These are phyloP conservation scores for Quercus parvula DNA, from an alignment of 306 rosid genomes.

Conservation along the genomic window DNA sequence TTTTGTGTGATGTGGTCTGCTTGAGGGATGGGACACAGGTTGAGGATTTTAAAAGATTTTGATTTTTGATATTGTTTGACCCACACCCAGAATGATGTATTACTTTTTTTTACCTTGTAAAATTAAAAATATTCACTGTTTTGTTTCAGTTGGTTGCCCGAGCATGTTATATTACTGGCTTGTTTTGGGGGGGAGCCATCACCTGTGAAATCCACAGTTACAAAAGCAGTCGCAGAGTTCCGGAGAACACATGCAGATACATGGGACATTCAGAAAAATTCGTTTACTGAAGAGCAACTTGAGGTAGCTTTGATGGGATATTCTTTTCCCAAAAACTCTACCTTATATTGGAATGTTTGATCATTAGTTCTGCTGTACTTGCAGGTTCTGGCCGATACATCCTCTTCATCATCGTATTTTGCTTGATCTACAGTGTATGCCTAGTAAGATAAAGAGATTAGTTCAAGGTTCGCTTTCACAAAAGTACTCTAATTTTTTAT, in stretches of 20 bases:
- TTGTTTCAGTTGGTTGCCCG: constrained; percentile 85
- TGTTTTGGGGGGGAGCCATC: constrained; percentile 88
- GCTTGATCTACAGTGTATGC: constrained; percentile 58
- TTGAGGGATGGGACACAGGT: not conserved
- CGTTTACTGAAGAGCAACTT: constrained; percentile 86
- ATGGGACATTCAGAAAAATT: constrained; percentile 93
- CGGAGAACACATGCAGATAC: constrained; percentile 98
- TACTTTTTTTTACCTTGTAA: not conserved
- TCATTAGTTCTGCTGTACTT: constrained; percentile 9
- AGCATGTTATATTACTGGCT: constrained; percentile 84
- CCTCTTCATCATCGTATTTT: constrained; percentile 94
- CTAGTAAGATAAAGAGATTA: constrained; percentile 20
- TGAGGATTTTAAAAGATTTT: not conserved
- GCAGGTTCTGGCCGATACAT: constrained; percentile 97
- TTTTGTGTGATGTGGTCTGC: not conserved
- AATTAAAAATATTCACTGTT: constrained; percentile 15
- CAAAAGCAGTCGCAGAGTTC: constrained; percentile 97
- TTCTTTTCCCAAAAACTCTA: not conserved
- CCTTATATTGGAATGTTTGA: not conserved
- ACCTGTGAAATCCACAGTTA: constrained; percentile 89
- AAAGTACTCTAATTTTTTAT: not conserved
- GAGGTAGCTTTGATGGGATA: constrained; percentile 53
- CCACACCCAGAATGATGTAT: not conserved
- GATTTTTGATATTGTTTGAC: not conserved
- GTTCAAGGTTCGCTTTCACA: not conserved